Conservation (phyloP, 2,329 filamentous ascomycete species). For the Sclerotiophoma versabilis region DNA sequence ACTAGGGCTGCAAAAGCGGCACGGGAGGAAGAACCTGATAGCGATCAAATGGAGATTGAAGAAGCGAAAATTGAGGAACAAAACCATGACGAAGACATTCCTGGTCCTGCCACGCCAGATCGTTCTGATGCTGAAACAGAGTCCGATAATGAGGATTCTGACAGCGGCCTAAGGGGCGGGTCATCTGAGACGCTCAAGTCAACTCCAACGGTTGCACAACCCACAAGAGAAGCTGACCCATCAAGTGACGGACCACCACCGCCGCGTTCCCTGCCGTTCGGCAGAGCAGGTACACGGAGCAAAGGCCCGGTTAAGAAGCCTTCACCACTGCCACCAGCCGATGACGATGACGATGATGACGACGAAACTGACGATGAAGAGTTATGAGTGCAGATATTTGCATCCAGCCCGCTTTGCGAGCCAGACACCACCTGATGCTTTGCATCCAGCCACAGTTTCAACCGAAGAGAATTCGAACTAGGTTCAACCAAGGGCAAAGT, state of each 20-base stretch:
- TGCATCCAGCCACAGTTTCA: not conserved
- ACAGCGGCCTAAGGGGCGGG: slow-evolving; percentile 15
- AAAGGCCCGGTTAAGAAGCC: slow-evolving; percentile 22
- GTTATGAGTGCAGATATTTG: slow-evolving; percentile 23
- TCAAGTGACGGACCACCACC: slow-evolving; percentile 38
- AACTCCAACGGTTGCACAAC: slow-evolving; percentile 26
- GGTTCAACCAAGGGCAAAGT: not conserved
- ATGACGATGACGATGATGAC: slow-evolving; percentile 35
- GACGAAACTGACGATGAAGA: slow-evolving; percentile 51
- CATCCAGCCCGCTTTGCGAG: not conserved
- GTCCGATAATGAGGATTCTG: slow-evolving; percentile 35
- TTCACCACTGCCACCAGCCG: slow-evolving; percentile 14
- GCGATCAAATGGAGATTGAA: slow-evolving; percentile 45
- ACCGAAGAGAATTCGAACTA: not conserved
- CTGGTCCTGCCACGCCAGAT: slow-evolving; percentile 42
- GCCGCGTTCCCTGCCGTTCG: slow-evolving; percentile 46
- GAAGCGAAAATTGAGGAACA: slow-evolving; percentile 36
- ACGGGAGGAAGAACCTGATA: slow-evolving; percentile 35
- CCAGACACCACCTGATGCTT: too few relatives aligned
- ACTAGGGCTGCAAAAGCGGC: slow-evolving; percentile 25
- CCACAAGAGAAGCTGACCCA: slow-evolving; percentile 21
- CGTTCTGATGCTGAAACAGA: slow-evolving; percentile 48
- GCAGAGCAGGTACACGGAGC: slow-evolving; percentile 30
- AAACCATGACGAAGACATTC: slow-evolving; percentile 32
- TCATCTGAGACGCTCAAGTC: slow-evolving; percentile 29